Evolutionary conservation across 305 asterid genomes (phyloP), one percentile per base, ranked within the genome.

Genomic region (Nicotiana rustica): DNA sequence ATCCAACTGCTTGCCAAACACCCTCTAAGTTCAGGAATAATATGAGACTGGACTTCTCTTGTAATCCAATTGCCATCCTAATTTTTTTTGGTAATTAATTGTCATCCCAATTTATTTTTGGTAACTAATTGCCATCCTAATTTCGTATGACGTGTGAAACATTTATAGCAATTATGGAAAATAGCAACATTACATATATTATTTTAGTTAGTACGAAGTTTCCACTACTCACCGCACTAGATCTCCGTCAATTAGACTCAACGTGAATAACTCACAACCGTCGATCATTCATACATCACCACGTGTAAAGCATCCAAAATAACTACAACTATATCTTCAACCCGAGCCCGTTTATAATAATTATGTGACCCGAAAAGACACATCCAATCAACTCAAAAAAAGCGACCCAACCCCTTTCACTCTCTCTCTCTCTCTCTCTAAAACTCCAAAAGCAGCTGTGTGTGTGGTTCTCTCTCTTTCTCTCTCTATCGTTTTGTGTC

Each of bases 191-290:
- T 44, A 44, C 52, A 44, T 44, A 41, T 8, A 44, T 2, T 67
- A 33, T 33, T 33, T 73, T 73, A 49, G 25, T 73, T 47, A 14
- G 17, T 65, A 25, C 21, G 79, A 25, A 73, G 29, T 73, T 73
- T 75, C 79, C 79, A 49, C 25, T 7, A 25, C 62, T 21, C 31
- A 31, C 41, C 41, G 18, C 44, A 73, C 79, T 75, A 75, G 14
- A 75, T 75, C 64, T 75, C 44, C 79, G 79, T 49, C 25, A 75
- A 75, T 75, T 17, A 75, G 44, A 75, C 79, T 75, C 79, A 25
- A 49, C 21, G 21, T 49, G 14, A 75, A 49, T 25, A 49, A 75
- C 44, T 49, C 15, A 13, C 8, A 75, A 14, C 64, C 44, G 25
- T 49, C 4, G 79, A 75, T 75, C 15, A 25, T 49, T 75, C 44